Percentiles rank a stretch among this genome's conserved stretches.
These are phyloP conservation scores for Pyricularia grisea DNA, from an alignment of 2,329 filamentous ascomycete genomes.

Conservation along the genomic window DNA sequence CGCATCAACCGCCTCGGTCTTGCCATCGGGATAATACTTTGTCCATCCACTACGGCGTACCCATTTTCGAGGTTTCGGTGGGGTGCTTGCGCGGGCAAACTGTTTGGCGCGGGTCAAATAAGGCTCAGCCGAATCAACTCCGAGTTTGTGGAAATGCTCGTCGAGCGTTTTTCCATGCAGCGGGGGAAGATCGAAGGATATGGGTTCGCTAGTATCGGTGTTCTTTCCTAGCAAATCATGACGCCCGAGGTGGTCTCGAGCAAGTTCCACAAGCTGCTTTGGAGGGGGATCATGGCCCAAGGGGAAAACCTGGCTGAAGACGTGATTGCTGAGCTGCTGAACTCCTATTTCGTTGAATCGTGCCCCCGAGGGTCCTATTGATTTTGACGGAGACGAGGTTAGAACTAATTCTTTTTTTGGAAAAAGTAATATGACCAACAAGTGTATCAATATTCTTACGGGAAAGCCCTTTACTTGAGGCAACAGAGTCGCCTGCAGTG, in stretches of 20 bases:
- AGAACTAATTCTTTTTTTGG: constrained; percentile 6
- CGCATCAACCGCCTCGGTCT: constrained; percentile 58
- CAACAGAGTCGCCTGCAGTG: constrained; percentile 8
- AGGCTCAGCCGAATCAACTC: constrained; percentile 77
- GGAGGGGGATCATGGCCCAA: constrained; percentile 46
- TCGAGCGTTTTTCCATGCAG: constrained; percentile 77
- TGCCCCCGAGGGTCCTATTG: constrained; percentile 41
- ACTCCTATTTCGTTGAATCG: constrained; percentile 91
- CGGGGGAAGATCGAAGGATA: constrained; percentile 76
- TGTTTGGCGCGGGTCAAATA: constrained; percentile 67
- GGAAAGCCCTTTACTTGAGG: constrained; percentile 30
- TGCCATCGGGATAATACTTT: constrained; percentile 72
- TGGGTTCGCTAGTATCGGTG: constrained; percentile 63
- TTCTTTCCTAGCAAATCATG: constrained; percentile 90
- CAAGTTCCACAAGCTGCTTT: constrained; percentile 65
- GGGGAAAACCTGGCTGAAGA: constrained; percentile 78
- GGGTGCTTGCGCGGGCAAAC: constrained; percentile 55
- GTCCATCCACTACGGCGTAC: constrained; percentile 79
- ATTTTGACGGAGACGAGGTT: constrained; percentile 6
- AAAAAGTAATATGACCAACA: not conserved
- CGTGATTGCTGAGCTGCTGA: constrained; percentile 78
- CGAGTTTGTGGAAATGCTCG: constrained; percentile 88
- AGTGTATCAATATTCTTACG: constrained; percentile 11
- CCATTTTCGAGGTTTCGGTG: constrained; percentile 62
- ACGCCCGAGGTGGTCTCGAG: constrained; percentile 70